Conservation (phyloP, 305 asterid species). For the Ajuga reptans region DNA sequence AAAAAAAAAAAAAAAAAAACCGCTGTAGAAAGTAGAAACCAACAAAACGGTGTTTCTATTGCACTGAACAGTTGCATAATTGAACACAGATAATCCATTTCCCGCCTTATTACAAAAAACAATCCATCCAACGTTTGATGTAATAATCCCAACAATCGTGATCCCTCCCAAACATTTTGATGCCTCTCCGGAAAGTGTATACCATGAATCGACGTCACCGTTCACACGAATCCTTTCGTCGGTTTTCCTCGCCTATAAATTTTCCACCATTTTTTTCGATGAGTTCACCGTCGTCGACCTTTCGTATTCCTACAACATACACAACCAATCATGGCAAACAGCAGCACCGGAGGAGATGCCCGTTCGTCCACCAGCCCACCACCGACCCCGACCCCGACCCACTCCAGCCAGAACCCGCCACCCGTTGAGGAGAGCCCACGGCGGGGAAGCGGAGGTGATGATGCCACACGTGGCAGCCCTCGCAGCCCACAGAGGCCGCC, state of each 20-base stretch:
- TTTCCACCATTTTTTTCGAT: not conserved
- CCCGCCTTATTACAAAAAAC: not conserved
- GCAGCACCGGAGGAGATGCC: not conserved
- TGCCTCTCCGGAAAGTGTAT: not conserved
- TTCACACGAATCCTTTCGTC: not conserved
- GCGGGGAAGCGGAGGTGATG: not conserved
- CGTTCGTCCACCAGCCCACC: not conserved
- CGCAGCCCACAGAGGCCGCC: not conserved
- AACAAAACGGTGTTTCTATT: not conserved
- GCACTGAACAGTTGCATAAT: not conserved
- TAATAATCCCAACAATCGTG: not conserved
- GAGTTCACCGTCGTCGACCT: not conserved
- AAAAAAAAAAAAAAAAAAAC: no score
- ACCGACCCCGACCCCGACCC: not conserved
- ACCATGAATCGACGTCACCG: constrained; percentile 19
- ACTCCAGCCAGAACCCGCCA: not conserved
- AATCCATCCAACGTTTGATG: not conserved
- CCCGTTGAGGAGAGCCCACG: not conserved
- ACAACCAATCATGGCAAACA: not conserved
- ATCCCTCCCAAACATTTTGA: not conserved
- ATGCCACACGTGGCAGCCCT: not conserved
- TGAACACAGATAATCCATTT: not conserved
- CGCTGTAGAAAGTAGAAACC: no score
- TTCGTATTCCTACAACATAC: not conserved
- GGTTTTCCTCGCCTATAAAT: not conserved